Percentiles rank a stretch among this genome's conserved stretches.
Evolutionary conservation across 164 flowering plant species (phyloP).

Genomic region (Kingdonia uniflora): DNA sequence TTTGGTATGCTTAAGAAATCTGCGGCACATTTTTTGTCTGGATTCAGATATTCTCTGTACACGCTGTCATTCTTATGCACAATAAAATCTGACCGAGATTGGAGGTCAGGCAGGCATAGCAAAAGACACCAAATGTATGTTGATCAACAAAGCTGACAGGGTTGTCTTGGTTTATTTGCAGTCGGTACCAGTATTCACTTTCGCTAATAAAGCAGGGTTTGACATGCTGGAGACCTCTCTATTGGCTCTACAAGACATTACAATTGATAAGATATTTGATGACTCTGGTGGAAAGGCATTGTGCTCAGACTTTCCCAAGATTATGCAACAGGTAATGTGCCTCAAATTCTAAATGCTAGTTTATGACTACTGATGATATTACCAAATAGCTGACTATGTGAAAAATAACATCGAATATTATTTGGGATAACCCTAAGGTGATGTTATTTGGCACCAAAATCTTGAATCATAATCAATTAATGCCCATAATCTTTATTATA

Average conservation of each 20-base stretch:
- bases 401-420: too few relatives aligned
- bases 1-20: background rate
- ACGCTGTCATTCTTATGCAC: background rate
- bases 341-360: background rate
- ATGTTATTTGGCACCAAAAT: background rate
- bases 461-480: background rate
- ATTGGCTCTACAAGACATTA: slow-evolving; percentile 76
- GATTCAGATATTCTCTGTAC: background rate
- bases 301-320: slow-evolving; percentile 65
- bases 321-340: slow-evolving; percentile 73
- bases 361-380: background rate
- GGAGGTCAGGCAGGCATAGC: background rate
- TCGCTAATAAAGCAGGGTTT: slow-evolving; percentile 91
- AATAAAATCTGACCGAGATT: background rate
- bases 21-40: too few relatives aligned
- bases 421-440: background rate
- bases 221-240: slow-evolving; percentile 95
- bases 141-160: background rate
- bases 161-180: slow-evolving; percentile 21
- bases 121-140: background rate
- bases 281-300: slow-evolving; percentile 70
- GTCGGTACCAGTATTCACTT: slow-evolving; percentile 75
- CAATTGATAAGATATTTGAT: slow-evolving; percentile 77
- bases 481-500: background rate
- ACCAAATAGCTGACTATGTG: too few relatives aligned